phyloP scores from a whole-genome alignment of 2,329 filamentous ascomycete species.

The Neonectria neomacrospora region DNA sequence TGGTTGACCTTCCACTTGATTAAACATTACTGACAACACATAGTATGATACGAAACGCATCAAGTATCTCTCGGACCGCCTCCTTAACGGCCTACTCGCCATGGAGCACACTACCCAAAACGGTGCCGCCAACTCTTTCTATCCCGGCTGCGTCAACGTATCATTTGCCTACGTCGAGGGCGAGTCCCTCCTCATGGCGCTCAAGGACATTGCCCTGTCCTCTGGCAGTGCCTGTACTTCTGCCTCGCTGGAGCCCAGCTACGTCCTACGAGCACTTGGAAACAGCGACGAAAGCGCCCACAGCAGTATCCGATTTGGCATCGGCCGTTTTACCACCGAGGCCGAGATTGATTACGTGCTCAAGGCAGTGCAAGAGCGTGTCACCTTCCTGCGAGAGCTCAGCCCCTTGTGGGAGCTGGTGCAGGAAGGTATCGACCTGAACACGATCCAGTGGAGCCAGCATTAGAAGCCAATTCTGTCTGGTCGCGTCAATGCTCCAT shows the following conservation, averaged over 20 bases:
- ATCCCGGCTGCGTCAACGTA: conserved; percentile 97
- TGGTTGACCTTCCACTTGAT: conserved; percentile 52
- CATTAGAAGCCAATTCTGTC: conserved; percentile 65
- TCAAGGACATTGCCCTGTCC: conserved; percentile 97
- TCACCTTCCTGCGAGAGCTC: conserved; percentile 91
- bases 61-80: conserved; percentile 81
- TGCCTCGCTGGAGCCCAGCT: conserved; percentile 94
- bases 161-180: conserved; percentile 99
- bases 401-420: conserved; percentile 98
- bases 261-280: conserved; percentile 91
- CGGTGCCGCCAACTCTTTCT: conserved; percentile 83
- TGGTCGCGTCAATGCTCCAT: neutral
- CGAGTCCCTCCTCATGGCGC: conserved; percentile 95
- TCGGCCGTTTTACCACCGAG: conserved; percentile 96
- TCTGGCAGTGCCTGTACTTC: conserved; percentile 98
- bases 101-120: conserved; percentile 95
- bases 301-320: conserved; percentile 97
- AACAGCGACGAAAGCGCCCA: conserved; percentile 98
- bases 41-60: conserved; percentile 95
- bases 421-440: conserved; percentile 93
- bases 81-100: conserved; percentile 82
- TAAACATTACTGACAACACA: conserved; percentile 33
- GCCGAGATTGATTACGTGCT: conserved; percentile 96
- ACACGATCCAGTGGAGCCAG: conserved; percentile 98
- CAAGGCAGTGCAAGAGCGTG: conserved; percentile 90